phyloP scores from a whole-genome alignment of 352 stramenopile species.

The Pythium sukuiense region DNA sequence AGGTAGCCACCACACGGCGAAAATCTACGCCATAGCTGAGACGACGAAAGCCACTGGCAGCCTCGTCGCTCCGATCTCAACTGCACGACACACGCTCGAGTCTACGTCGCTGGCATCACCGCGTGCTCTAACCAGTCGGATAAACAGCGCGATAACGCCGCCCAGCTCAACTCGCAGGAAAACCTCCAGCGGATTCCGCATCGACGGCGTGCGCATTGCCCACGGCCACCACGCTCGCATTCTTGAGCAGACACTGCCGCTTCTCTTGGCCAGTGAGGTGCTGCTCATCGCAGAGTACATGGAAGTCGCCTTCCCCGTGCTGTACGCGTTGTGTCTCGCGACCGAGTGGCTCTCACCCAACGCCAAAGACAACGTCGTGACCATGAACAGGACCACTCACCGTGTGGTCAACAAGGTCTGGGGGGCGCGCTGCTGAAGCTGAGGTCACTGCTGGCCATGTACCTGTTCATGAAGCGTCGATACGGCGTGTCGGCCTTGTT shows the following conservation, averaged over 20 bases:
- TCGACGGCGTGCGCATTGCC: background rate
- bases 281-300: conserved; percentile 24
- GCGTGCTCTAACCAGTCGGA: too few species aligned
- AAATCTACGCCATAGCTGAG: background rate
- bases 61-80: too few species aligned
- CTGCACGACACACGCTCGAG: too few species aligned
- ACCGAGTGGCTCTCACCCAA: conserved; percentile 5
- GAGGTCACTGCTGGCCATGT: conserved; percentile 30
- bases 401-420: background rate
- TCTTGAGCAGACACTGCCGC: conserved; percentile 23
- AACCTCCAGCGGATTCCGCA: background rate
- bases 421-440: conserved; percentile 38
- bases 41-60: background rate
- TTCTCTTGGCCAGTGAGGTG: conserved; percentile 22
- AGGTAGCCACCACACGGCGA: background rate
- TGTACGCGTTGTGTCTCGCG: background rate
- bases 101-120: too few species aligned
- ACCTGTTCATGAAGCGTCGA: conserved; percentile 24
- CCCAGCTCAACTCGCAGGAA: background rate
- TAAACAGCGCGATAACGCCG: too few species aligned
- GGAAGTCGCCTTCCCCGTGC: conserved; percentile 14
- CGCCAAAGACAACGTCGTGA: conserved; percentile 14
- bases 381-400: background rate
- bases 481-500: conserved; percentile 28
- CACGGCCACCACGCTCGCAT: conserved; percentile 17